Evolutionary conservation across 2,329 filamentous ascomycete genomes (phyloP).

Genomic region (Fusarium oxysporum): DNA sequence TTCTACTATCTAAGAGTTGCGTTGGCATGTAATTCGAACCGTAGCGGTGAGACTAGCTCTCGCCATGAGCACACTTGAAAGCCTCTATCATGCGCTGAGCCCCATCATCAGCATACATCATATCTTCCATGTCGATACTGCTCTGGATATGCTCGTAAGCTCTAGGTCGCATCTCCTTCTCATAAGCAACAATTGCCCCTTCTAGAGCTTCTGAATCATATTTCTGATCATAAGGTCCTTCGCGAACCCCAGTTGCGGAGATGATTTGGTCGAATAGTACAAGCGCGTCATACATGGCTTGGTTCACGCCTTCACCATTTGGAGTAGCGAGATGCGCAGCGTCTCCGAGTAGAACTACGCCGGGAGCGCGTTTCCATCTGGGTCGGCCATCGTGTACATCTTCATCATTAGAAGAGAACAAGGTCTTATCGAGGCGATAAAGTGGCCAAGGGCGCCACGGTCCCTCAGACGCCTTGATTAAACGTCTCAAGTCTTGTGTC

Average conservation of each 20-base stretch:
- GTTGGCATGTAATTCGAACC: background rate
- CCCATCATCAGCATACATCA: constrained; percentile 7
- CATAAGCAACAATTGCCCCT: background rate
- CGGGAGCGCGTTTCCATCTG: background rate
- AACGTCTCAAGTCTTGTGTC: background rate
- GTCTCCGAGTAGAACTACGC: background rate
- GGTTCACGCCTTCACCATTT: constrained; percentile 8
- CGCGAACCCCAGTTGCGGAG: background rate
- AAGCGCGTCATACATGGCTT: constrained; percentile 6
- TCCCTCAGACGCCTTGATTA: background rate
- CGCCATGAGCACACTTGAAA: background rate
- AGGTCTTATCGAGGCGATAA: background rate
- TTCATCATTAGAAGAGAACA: background rate
- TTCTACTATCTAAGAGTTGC: background rate
- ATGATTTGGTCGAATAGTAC: background rate
- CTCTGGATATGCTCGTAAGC: constrained; percentile 4
- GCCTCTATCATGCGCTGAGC: background rate
- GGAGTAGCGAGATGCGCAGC: constrained; percentile 2
- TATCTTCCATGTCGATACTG: constrained; percentile 5
- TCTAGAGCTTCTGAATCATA: background rate
- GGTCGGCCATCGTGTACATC: rapidly evolving
- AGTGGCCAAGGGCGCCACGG: constrained; percentile 7
- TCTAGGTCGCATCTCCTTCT: background rate
- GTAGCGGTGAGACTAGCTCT: background rate
- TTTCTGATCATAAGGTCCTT: background rate